Evolutionary conservation across 495 filamentous ascomycete genomes (phyloP).

Genomic region (Tuber calosporum): DNA sequence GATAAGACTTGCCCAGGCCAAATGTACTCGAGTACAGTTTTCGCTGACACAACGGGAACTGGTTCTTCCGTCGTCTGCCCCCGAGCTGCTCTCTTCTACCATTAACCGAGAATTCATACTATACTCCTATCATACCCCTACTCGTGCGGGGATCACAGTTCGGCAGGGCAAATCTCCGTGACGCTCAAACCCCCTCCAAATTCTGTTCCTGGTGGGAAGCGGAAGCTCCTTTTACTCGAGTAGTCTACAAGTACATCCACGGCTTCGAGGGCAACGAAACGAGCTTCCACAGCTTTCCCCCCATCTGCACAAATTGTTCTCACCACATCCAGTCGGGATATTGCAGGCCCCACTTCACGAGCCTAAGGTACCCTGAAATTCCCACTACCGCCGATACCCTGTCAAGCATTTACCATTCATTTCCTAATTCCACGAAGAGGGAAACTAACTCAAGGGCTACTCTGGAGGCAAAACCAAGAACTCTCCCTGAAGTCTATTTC

Average conservation of each 20-base stretch:
- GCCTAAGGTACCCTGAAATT: too few species aligned
- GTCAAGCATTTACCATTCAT: too few species aligned
- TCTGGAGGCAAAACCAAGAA: too few species aligned
- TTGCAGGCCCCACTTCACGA: too few species aligned
- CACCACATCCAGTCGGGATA: too few species aligned
- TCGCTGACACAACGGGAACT: not conserved
- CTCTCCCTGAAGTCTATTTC: too few species aligned
- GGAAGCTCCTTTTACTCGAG: constrained; percentile 67
- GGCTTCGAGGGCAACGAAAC: constrained; percentile 89
- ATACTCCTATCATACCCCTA: not conserved
- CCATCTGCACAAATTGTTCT: constrained; percentile 76
- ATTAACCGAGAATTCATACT: not conserved
- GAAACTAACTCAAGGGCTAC: too few species aligned
- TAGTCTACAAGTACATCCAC: too few species aligned
- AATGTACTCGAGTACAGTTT: not conserved
- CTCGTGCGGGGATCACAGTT: not conserved
- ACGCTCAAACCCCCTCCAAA: not conserved
- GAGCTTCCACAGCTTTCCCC: constrained; percentile 79
- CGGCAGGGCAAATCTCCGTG: not conserved
- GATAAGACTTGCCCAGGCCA: not conserved
- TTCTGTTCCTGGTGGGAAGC: not conserved
- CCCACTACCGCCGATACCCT: too few species aligned
- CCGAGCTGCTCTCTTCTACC: not conserved
- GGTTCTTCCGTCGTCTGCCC: not conserved
- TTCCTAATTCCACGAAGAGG: too few species aligned